Base-by-base conservation (phyloP, 2,329 filamentous ascomycete genomes). In the Claviceps maximensis region DNA sequence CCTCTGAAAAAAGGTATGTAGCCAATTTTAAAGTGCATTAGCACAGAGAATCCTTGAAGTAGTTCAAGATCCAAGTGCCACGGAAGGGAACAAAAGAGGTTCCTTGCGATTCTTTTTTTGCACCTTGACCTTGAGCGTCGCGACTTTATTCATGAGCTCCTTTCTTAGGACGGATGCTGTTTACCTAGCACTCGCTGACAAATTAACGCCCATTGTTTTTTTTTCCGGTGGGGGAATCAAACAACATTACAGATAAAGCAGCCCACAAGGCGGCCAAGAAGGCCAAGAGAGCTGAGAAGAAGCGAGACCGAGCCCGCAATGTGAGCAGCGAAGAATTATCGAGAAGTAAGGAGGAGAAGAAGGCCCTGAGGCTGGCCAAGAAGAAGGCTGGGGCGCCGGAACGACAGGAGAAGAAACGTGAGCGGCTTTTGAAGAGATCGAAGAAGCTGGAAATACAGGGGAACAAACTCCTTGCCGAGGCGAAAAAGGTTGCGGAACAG, bases 371-470 rank as follows among this genome's bases (percentile, higher is more conserved):
- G 45, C 68, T 67, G 58, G 53, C 60, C 53, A 67, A 66, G 54
- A 58, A 56, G 45, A 53, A 56, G 42, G 48, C 58, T 12, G 61
- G 60, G 44, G 62, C 63, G 52, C 56, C 58, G n/a, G 54, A 47
- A 49, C 70, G 70, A 58, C 57, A 62, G 8, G 69, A 71, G 56
- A 72, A 70, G 64, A 66, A 63, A 48, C 67, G 65, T 41, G 59
- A 63, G 49, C 67, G 67, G 21, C 58, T 74, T 49, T 63, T 69
- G 25, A 55, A 56, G n/a, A 68, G 69, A 53, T 60, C 63, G 10
- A 55, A 71, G 27, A 69, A 69, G 59, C 64, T 74, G 38, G 68
- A 73, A 59, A 60, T 59, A 2, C 63, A 74, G 60, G 71, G 67
- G 2, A 57, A 62, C 23, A 69, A 70, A 62, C 55, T 77, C 36